Evolutionary conservation across 2,329 filamentous ascomycete species (phyloP).

Genomic region (Xylaria sp.): DNA sequence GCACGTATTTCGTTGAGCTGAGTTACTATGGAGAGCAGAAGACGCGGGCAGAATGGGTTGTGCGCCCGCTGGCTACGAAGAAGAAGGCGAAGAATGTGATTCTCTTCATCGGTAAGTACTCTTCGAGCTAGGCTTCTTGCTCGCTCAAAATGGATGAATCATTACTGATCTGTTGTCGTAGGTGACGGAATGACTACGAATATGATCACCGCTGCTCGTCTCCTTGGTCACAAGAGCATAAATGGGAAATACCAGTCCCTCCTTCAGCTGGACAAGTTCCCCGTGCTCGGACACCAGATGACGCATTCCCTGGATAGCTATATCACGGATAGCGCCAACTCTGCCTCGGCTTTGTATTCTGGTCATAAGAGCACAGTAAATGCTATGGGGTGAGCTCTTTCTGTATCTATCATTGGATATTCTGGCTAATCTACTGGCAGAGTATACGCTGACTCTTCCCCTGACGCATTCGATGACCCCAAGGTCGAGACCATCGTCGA

Average conservation of each 20-base stretch:
- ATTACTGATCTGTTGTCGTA: slow-evolving; percentile 17
- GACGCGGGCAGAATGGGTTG: slow-evolving; percentile 80
- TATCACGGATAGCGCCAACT: slow-evolving; percentile 89
- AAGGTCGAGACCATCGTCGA: slow-evolving; percentile 87
- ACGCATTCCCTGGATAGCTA: slow-evolving; percentile 86
- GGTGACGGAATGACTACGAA: slow-evolving; percentile 75
- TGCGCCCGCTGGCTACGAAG: slow-evolving; percentile 74
- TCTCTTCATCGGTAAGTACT: slow-evolving; percentile 76
- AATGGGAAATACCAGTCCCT: slow-evolving; percentile 84
- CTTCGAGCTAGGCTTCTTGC: neutral
- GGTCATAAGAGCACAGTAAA: slow-evolving; percentile 89
- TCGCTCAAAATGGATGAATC: neutral
- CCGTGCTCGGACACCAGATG: slow-evolving; percentile 88
- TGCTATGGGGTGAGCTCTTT: slow-evolving; percentile 68
- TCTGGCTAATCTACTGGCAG: slow-evolving; percentile 43
- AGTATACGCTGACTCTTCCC: slow-evolving; percentile 81
- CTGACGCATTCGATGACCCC: slow-evolving; percentile 79
- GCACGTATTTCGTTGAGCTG: slow-evolving; percentile 79
- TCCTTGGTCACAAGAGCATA: slow-evolving; percentile 83
- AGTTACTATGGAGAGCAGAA: slow-evolving; percentile 77
- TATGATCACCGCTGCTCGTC: slow-evolving; percentile 82
- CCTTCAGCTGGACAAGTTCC: slow-evolving; percentile 84
- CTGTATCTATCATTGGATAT: neutral
- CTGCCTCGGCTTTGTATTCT: slow-evolving; percentile 81
- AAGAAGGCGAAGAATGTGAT: slow-evolving; percentile 87